Base-by-base conservation (phyloP, 2,329 filamentous ascomycete genomes). In the Microsporum canis region DNA sequence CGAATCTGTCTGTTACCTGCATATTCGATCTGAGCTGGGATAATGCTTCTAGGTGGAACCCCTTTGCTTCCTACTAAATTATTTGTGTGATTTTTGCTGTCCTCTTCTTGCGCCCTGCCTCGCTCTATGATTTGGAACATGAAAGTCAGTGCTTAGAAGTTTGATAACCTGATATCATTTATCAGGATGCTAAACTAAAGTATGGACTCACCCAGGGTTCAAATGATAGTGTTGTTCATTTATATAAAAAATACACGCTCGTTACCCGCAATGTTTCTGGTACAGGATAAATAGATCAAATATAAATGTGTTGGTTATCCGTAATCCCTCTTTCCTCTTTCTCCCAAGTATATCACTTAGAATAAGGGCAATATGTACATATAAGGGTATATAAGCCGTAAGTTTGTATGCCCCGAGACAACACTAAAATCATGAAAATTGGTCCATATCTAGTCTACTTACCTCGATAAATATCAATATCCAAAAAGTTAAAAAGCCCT, bases 31-130 rank as follows among this genome's bases (percentile, higher is more conserved):
- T 14, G 49, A 53, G 49, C 27, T 53, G 27, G 49, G 27, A 53
- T 53, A 34, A 10, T 12, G 29, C 29, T 53, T 53, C 49, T 53
- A 33, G 29, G 49, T 53, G 49, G 49, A 53, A 53, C 29, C 49
- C 49, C 49, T n/a, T 53, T 53, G 49, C 49, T 53, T 53, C 49
- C 27, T 34, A 53, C 49, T 53, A 53, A 23, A 53, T 53, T 12
- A 34, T 53, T 53, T 17, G 29, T 53, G 49, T 53, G 23, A 31
- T 53, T 43, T 53, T 53, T 33, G 49, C 49, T 53, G 27, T 34
- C 49, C 10, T 53, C 43, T 43, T 43, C 49, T 53, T 53, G 49
- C 49, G 27, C 49, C 49, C 39, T 43, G 39, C 39, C 49, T 31
- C 27, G 27, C 49, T 53, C 31, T n/a, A 31, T 29, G 49, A 53